Conservation (phyloP, 805 yeast genomes). For the Kodamaea nitidulidarum region DNA sequence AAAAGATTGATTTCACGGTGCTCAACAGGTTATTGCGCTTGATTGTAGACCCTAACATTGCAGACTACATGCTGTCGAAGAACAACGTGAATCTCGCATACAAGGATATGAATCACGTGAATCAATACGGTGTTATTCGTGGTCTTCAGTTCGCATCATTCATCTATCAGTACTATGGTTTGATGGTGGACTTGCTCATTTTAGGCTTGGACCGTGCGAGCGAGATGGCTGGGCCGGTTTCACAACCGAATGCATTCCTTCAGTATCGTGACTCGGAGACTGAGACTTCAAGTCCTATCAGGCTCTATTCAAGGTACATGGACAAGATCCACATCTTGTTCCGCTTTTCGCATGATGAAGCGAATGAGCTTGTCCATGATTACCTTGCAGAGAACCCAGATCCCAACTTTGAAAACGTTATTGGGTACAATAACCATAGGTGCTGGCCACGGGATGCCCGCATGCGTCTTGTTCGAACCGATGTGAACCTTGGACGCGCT, state of each 20-base stretch:
- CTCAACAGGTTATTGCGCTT: slow-evolving; percentile 76
- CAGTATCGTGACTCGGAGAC: slow-evolving; percentile 58
- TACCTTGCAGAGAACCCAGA: slow-evolving; percentile 83
- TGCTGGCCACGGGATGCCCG: slow-evolving; percentile 95
- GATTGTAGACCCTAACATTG: slow-evolving; percentile 83
- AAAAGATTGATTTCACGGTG: slow-evolving; percentile 83
- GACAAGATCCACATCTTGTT: slow-evolving; percentile 80
- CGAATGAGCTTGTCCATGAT: slow-evolving; percentile 70
- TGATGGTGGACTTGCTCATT: slow-evolving; percentile 74
- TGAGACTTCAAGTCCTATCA: slow-evolving; percentile 70
- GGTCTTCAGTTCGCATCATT: slow-evolving; percentile 91
- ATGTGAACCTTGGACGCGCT: slow-evolving; percentile 89
- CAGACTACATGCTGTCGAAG: slow-evolving; percentile 91
- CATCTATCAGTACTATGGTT: slow-evolving; percentile 84
- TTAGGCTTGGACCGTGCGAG: slow-evolving; percentile 84
- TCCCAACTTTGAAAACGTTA: slow-evolving; percentile 81
- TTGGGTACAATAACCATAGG: slow-evolving; percentile 80
- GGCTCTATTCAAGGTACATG: slow-evolving; percentile 75
- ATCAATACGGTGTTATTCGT: slow-evolving; percentile 80
- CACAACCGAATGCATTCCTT: slow-evolving; percentile 70
- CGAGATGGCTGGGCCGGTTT: slow-evolving; percentile 73
- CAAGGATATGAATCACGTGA: slow-evolving; percentile 93
- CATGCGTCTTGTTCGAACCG: slow-evolving; percentile 86
- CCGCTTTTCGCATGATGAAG: slow-evolving; percentile 68
- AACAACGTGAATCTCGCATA: slow-evolving; percentile 77